Evolutionary conservation across 2,329 filamentous ascomycete species (phyloP).

Genomic region (Leptographium radiaticola): DNA sequence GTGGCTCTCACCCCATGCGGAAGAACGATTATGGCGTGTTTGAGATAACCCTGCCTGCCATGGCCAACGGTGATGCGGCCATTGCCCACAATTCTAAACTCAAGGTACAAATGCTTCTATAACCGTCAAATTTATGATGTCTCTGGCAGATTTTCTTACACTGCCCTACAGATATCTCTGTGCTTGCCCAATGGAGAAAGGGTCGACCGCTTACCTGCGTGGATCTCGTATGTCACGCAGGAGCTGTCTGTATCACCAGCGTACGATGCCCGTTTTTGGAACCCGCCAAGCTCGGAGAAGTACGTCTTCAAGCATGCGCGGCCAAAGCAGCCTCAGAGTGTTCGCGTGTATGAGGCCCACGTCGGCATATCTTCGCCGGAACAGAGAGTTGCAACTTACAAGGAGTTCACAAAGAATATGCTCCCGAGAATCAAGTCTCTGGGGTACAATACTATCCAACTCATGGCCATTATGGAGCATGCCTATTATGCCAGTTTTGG

Average conservation of each 20-base stretch:
- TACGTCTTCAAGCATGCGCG: constrained; percentile 77
- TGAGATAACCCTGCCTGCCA: constrained; percentile 63
- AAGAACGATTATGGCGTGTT: constrained; percentile 79
- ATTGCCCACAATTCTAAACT: constrained; percentile 92
- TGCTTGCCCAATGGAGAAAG: constrained; percentile 65
- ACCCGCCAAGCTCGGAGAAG: constrained; percentile 61
- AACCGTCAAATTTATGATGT: not conserved
- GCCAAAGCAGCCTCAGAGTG: constrained; percentile 72
- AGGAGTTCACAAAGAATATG: constrained; percentile 90
- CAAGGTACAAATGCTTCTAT: constrained; percentile 47
- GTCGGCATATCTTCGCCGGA: constrained; percentile 94
- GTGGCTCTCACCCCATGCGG: constrained; percentile 72
- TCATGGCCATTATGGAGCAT: constrained; percentile 99
- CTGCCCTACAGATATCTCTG: constrained; percentile 60
- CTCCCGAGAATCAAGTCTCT: constrained; percentile 79
- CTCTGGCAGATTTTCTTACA: not conserved
- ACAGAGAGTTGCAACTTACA: constrained; percentile 80
- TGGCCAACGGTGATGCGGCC: constrained; percentile 53
- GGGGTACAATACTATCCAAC: constrained; percentile 93
- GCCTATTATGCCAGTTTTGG: constrained; percentile 99
- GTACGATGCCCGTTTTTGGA: constrained; percentile 96
- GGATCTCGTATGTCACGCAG: constrained; percentile 96
- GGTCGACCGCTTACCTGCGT: constrained; percentile 80
- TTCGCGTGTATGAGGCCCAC: constrained; percentile 96
- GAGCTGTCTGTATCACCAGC: constrained; percentile 78